Evolutionary conservation across 371 early-diverging fungal genomes (phyloP).

Genomic region (Syncephalastrum racemosum): DNA sequence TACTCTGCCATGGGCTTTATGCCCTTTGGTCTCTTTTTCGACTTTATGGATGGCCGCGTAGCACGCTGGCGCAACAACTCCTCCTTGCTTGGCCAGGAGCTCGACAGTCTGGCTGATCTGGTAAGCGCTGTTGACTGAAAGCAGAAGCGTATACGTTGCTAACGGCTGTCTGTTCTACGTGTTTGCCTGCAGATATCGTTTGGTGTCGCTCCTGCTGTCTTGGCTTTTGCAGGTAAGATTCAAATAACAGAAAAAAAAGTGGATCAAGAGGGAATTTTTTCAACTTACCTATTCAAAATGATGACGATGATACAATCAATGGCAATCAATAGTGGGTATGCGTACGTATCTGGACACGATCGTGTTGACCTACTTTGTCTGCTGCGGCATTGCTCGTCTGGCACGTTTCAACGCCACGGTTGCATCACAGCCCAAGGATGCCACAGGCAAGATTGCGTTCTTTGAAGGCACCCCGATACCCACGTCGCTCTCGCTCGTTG

Average conservation of each 20-base stretch:
- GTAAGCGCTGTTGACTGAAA: conserved; percentile 35
- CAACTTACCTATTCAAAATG: not conserved
- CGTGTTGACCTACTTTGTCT: conserved; percentile 82
- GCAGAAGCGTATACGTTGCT: not conserved
- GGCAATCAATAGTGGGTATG: conserved; percentile 69
- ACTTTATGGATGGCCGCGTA: conserved; percentile 86
- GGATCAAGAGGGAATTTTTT: not conserved
- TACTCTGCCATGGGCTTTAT: conserved; percentile 73
- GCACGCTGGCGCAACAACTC: conserved; percentile 83
- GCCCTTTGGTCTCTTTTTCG: conserved; percentile 79
- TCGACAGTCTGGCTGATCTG: conserved; percentile 86
- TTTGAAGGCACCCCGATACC: conserved; percentile 95
- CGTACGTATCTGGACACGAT: conserved; percentile 77
- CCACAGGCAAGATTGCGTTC: conserved; percentile 72
- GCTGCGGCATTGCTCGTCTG: conserved; percentile 86
- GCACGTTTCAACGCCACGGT: conserved; percentile 91
- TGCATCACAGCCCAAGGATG: conserved; percentile 74
- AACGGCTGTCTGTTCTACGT: no score
- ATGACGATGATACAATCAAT: not conserved
- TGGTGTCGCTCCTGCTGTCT: conserved; percentile 85
- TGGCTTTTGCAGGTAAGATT: conserved; percentile 69
- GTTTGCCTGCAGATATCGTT: conserved; percentile 66
- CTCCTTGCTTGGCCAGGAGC: conserved; percentile 76
- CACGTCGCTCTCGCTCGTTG: conserved; percentile 70
- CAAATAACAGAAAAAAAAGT: not conserved